phyloP scores from a whole-genome alignment of 2,329 filamentous ascomycete species.

The Onygena corvina region DNA sequence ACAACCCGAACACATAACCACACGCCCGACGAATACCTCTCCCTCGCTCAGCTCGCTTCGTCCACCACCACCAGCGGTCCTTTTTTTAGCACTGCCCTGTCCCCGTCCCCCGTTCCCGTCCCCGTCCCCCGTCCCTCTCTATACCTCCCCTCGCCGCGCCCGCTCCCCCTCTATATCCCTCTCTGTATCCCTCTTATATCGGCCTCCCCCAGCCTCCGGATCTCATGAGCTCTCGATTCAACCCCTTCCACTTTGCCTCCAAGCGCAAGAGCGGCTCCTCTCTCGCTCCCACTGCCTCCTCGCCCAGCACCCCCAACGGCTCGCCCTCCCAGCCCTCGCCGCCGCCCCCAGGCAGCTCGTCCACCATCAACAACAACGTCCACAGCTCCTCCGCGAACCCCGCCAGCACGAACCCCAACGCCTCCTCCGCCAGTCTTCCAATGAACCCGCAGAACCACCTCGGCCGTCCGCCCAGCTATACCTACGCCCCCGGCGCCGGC shows the following conservation, averaged over 20 bases:
- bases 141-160: constrained; percentile 2
- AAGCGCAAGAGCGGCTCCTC: constrained; percentile 36
- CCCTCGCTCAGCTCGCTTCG: constrained; percentile 1
- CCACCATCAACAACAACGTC: constrained; percentile 22
- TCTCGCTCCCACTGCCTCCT: constrained; percentile 15
- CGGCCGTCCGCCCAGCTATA: constrained; percentile 53
- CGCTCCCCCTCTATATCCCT: constrained; percentile 13
- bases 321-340: constrained; percentile 43
- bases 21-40: too few species aligned
- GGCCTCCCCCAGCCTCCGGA: constrained; percentile 22
- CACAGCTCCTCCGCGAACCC: constrained; percentile 30
- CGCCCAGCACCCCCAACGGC: constrained; percentile 26
- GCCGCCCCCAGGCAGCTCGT: constrained; percentile 37
- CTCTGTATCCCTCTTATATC: not conserved
- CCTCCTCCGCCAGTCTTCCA: constrained; percentile 40
- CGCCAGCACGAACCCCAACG: constrained; percentile 28
- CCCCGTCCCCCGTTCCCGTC: constrained; percentile 11
- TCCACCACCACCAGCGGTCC: not conserved
- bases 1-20: too few species aligned
- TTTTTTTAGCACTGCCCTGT: constrained; percentile 8
- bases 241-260: constrained; percentile 37
- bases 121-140: constrained; percentile 11
- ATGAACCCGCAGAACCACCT: constrained; percentile 46
- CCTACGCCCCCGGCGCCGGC: constrained; percentile 40
- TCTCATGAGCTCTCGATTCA: constrained; percentile 42